These are phyloP conservation scores for Exserohilum rostratum DNA, from an alignment of 2,329 filamentous ascomycete genomes.

Conservation along the genomic window DNA sequence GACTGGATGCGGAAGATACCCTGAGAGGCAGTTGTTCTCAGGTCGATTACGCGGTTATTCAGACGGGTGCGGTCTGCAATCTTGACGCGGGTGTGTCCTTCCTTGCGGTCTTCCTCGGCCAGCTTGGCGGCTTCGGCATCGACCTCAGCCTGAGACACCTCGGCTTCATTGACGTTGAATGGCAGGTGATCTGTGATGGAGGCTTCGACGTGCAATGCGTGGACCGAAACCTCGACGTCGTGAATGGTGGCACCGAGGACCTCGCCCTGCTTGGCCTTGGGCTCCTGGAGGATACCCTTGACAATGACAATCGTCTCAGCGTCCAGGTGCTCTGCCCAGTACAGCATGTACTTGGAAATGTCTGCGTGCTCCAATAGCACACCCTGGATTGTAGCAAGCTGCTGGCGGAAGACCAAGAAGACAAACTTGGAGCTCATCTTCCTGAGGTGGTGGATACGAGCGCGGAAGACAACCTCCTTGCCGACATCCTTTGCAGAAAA, in stretches of 20 bases:
- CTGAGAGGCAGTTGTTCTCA: slow-evolving; percentile 85
- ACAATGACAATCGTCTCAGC: slow-evolving; percentile 80
- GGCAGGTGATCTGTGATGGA: slow-evolving; percentile 67
- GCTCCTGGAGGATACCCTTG: slow-evolving; percentile 73
- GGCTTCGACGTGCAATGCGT: slow-evolving; percentile 67
- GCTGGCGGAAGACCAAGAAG: slow-evolving; percentile 85
- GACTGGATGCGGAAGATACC: slow-evolving; percentile 87
- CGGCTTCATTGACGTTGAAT: slow-evolving; percentile 73
- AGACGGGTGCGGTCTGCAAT: slow-evolving; percentile 76
- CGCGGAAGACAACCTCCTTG: slow-evolving; percentile 69
- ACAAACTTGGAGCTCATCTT: slow-evolving; percentile 82
- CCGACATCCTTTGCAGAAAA: slow-evolving; percentile 62
- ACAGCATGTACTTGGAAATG: slow-evolving; percentile 76
- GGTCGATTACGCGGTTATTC: slow-evolving; percentile 79
- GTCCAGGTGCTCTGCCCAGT: slow-evolving; percentile 84
- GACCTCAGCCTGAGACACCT: slow-evolving; percentile 64
- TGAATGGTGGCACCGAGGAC: slow-evolving; percentile 78
- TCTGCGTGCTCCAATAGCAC: slow-evolving; percentile 70
- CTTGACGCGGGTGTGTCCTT: slow-evolving; percentile 64
- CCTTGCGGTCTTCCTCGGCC: slow-evolving; percentile 59
- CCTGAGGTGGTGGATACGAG: slow-evolving; percentile 77
- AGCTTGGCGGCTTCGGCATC: slow-evolving; percentile 51
- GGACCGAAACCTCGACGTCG: slow-evolving; percentile 75
- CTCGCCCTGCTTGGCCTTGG: slow-evolving; percentile 68
- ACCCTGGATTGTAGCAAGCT: slow-evolving; percentile 82